A percentile compares a stretch with the other conserved stretches of the same genome.
phyloP scores from a whole-genome alignment of 1,284 basidiomycete genomes.

The Leccinum cinnamomeum region DNA sequence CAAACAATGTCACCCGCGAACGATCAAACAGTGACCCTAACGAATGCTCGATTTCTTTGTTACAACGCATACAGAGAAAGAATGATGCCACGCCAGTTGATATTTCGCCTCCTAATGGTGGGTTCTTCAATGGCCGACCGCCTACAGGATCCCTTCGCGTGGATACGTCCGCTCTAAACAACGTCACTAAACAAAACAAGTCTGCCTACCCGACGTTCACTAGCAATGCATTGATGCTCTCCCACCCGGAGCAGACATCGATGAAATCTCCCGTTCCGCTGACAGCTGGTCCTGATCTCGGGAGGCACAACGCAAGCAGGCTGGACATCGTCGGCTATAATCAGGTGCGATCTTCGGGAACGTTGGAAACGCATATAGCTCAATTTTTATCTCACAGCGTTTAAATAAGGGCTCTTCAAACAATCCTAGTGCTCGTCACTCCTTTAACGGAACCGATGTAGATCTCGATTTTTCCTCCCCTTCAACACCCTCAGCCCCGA shows the following conservation, averaged over 20 bases:
- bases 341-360: conserved; percentile 47
- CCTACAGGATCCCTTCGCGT: conserved; percentile 66
- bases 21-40: conserved; percentile 81
- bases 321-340: conserved; percentile 70
- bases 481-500: conserved; percentile 44
- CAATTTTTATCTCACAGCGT: conserved; percentile 38
- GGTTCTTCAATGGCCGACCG: conserved; percentile 58
- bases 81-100: conserved; percentile 55
- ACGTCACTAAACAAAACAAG: conserved; percentile 72
- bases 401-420: conserved; percentile 50
- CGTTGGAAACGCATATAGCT: conserved; percentile 10
- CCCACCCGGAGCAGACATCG: conserved; percentile 56
- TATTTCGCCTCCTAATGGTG: conserved; percentile 39
- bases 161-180: conserved; percentile 66
- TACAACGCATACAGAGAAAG: conserved; percentile 71
- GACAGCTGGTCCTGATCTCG: conserved; percentile 79
- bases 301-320: conserved; percentile 65
- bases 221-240: conserved; percentile 67
- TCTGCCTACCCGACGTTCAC: conserved; percentile 78
- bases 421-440: conserved; percentile 62
- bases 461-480: conserved; percentile 56
- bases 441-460: conserved; percentile 68
- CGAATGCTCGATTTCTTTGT: conserved; percentile 64
- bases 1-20: conserved; percentile 55
- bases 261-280: conserved; percentile 73